Evolutionary conservation across 805 yeast genomes (phyloP), one percentile per base, ranked within the genome.

Genomic region (Pichia manshurica): DNA sequence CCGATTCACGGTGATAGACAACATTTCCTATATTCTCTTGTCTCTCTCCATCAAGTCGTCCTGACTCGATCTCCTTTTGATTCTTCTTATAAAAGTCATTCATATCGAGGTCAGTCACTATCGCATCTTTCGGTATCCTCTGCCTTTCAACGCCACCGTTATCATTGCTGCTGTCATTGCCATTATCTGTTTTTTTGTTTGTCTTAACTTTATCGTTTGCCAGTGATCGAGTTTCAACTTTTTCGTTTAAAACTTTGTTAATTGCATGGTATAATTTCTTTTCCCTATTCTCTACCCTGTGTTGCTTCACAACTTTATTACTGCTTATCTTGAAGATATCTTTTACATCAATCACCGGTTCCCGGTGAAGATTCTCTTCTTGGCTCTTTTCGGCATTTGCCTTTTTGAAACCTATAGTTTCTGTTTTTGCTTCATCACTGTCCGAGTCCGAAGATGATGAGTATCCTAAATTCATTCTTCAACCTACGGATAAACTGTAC

Each of bases 51-150:
- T 67, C 63, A 33, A 70, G 56, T 20, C 61, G 60, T 1, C 75
- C 77, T 1, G 55, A 44, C 22, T 52, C 55, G 13, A 63, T 63
- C 34, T 63, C 52, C 15, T 55, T 39, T 23, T 58, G 60, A 49
- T 72, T 71, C 23, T 57, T 49, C 12, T 55, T 44, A 47, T 73
- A 73, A 48, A 71, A 72, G 12, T 66, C 60, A 42, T 60, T 63
- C 54, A 73, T 63, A 46, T 62, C 58, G 49, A 70, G 61, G 19
- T 71, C 73, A 9, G 64, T 41, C 12, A 68, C 53, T 15, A 63
- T 49, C 12, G 64, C 44, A 34, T 17, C 32, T 12, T 32, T 12
- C 15, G 48, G 49, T 21, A 40, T 5, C 8, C 31, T 6, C 20
- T 5, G 7, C 23, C 10, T 25, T 7, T 25, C 29, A n/a, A n/a